Conservation (phyloP, 2,329 filamentous ascomycete genomes). For the Penicillium hordei region DNA sequence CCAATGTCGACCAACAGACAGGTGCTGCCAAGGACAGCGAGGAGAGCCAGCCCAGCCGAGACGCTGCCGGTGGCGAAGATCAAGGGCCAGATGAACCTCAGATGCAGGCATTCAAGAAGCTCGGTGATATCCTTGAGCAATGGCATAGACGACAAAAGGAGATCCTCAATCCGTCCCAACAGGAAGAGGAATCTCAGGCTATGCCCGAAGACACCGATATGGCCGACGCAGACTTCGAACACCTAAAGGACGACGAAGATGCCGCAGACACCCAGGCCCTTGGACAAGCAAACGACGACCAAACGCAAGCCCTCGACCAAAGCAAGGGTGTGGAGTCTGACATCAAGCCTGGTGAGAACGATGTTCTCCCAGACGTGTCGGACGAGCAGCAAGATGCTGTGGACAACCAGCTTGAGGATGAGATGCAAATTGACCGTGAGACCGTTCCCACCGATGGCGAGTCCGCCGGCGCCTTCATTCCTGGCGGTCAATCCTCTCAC, state of each 20-base stretch:
- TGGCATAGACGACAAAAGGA: constrained; percentile 89
- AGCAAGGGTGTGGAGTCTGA: constrained; percentile 78
- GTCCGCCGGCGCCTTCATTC: constrained; percentile 53
- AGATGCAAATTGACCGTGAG: constrained; percentile 43
- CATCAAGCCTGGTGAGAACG: constrained; percentile 54
- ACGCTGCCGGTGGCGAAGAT: constrained; percentile 40
- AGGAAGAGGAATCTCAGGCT: constrained; percentile 55
- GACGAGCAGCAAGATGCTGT: constrained; percentile 42
- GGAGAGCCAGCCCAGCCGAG: constrained; percentile 38
- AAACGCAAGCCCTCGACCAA: constrained; percentile 81
- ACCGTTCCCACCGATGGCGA: constrained; percentile 40
- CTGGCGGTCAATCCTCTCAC: constrained; percentile 45
- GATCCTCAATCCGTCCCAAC: constrained; percentile 64
- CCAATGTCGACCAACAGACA: constrained; percentile 48
- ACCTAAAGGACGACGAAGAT: constrained; percentile 79
- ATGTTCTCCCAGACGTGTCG: constrained; percentile 57
- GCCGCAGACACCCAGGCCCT: constrained; percentile 87
- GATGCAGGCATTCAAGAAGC: constrained; percentile 82
- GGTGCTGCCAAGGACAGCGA: constrained; percentile 44
- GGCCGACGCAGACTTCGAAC: constrained; percentile 83
- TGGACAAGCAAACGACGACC: constrained; percentile 82
- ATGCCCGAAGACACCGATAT: constrained; percentile 66
- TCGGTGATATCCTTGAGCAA: constrained; percentile 86
- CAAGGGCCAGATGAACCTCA: constrained; percentile 42
- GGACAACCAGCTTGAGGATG: constrained; percentile 50